A percentile compares a stretch with the other conserved stretches of the same genome.
These are phyloP conservation scores for Trichoderma afroharzianum DNA, from an alignment of 2,329 filamentous ascomycete species.

Conservation along the genomic window DNA sequence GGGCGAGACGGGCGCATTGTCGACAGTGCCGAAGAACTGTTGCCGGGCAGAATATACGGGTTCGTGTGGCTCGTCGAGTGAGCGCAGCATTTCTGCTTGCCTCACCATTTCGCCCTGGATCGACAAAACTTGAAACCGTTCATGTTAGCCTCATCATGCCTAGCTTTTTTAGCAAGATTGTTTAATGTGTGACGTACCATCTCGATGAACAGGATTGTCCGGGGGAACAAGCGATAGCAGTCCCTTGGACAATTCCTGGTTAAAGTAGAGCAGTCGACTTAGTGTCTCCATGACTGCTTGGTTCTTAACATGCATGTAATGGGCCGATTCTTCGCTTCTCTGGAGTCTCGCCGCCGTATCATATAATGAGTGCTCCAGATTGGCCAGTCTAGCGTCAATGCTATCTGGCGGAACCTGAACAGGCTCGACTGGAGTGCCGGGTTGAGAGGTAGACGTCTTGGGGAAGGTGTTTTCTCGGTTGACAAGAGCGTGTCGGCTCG, in stretches of 20 bases:
- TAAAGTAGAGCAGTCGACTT: constrained; percentile 67
- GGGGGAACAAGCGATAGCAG: constrained; percentile 70
- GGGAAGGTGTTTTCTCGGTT: constrained; percentile 84
- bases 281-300: constrained; percentile 80
- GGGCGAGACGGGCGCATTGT: constrained; percentile 79
- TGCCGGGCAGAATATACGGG: constrained; percentile 63
- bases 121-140: constrained; percentile 42
- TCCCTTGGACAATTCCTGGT: constrained; percentile 76
- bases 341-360: constrained; percentile 73
- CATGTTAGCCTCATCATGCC: constrained; percentile 2
- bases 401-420: constrained; percentile 69
- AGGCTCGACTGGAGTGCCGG: constrained; percentile 79
- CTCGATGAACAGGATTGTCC: constrained; percentile 74
- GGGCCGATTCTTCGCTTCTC: constrained; percentile 78
- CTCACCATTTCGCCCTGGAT: constrained; percentile 60
- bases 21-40: constrained; percentile 63
- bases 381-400: constrained; percentile 68
- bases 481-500: constrained; percentile 87
- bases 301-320: constrained; percentile 75
- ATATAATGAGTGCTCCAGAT: constrained; percentile 77
- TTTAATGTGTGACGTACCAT: constrained; percentile 56
- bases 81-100: constrained; percentile 54
- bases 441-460: constrained; percentile 72
- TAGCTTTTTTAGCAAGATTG: neutral
- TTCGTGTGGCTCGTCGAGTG: constrained; percentile 65